Percentiles rank a stretch among this genome's conserved stretches.
Evolutionary conservation across 2,329 filamentous ascomycete species (phyloP).

Genomic region (Fusarium sp.): DNA sequence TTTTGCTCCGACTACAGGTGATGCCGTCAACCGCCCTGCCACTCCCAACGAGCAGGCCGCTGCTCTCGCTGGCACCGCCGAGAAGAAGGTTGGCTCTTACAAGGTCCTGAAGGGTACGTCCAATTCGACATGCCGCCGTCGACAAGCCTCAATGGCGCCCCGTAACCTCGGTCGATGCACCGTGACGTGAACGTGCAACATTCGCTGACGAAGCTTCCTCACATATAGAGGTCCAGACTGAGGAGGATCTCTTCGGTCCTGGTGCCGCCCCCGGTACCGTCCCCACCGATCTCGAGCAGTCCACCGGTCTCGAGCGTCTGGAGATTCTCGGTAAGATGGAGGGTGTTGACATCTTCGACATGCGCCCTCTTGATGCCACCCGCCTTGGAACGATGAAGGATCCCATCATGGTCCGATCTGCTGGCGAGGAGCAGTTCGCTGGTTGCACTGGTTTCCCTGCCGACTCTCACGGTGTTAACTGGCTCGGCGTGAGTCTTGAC

Average conservation of each 20-base stretch:
- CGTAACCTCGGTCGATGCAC: slow-evolving; percentile 43
- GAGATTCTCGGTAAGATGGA: slow-evolving; percentile 99
- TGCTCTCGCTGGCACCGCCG: slow-evolving; percentile 52
- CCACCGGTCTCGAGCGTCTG: slow-evolving; percentile 97
- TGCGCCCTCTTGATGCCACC: slow-evolving; percentile 93
- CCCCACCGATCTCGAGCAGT: slow-evolving; percentile 93
- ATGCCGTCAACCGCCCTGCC: slow-evolving; percentile 51
- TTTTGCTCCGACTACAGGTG: slow-evolving; percentile 47
- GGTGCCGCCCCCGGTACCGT: slow-evolving; percentile 86
- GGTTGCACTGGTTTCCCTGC: slow-evolving; percentile 95
- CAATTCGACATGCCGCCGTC: slow-evolving; percentile 28
- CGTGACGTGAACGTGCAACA: slow-evolving; percentile 29
- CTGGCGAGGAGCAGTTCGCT: slow-evolving; percentile 94
- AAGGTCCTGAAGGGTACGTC: slow-evolving; percentile 61
- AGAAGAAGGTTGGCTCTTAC: slow-evolving; percentile 60
- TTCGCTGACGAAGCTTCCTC: slow-evolving; percentile 36
- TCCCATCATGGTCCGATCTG: slow-evolving; percentile 90
- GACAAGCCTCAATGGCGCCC: slow-evolving; percentile 21
- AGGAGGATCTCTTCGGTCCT: slow-evolving; percentile 85
- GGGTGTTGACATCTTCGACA: slow-evolving; percentile 97
- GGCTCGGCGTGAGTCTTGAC: slow-evolving; percentile 81
- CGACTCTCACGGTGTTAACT: slow-evolving; percentile 90
- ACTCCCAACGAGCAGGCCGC: slow-evolving; percentile 54
- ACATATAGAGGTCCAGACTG: slow-evolving; percentile 80
- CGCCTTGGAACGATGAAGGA: slow-evolving; percentile 90